Percentiles rank a stretch among this genome's conserved stretches.
Conservation (phyloP, 257 asterid genomes). For the Misopates orontium region DNA sequence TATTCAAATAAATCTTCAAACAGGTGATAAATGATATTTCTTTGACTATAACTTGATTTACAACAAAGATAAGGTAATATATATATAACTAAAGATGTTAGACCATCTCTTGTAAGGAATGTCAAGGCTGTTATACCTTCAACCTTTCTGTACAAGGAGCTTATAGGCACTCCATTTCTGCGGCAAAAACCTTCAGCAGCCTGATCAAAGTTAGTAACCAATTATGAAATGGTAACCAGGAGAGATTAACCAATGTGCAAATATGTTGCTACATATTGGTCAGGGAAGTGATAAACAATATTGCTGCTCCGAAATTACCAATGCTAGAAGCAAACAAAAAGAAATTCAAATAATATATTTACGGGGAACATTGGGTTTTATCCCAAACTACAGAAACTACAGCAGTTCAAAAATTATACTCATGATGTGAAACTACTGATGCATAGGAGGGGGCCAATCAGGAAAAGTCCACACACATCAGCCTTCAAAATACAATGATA, state of each 20-base stretch:
- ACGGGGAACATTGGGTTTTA: too few species aligned
- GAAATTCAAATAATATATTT: too few species aligned
- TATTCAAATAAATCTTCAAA: slow-evolving; percentile 3
- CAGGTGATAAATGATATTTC: slow-evolving; percentile 8
- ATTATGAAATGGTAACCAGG: slow-evolving; percentile 12
- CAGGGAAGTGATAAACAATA: too few species aligned
- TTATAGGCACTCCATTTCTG: slow-evolving; percentile 69
- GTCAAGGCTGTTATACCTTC: slow-evolving; percentile 67
- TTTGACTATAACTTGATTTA: neutral
- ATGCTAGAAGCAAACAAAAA: too few species aligned
- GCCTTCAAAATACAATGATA: neutral
- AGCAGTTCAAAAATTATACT: too few species aligned
- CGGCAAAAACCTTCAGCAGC: slow-evolving; percentile 99
- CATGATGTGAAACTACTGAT: too few species aligned
- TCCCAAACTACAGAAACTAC: too few species aligned
- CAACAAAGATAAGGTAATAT: neutral
- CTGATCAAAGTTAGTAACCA: slow-evolving; percentile 40
- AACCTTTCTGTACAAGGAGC: slow-evolving; percentile 68
- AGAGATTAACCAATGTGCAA: neutral
- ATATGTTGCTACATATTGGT: too few species aligned
- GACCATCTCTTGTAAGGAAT: neutral
- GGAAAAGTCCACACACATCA: slow-evolving; percentile 1
- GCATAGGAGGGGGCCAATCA: neutral
- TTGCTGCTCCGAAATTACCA: too few species aligned
- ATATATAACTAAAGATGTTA: neutral